Base-by-base conservation (phyloP, 768 basidiomycete genomes). In the Boletus huronensis region DNA sequence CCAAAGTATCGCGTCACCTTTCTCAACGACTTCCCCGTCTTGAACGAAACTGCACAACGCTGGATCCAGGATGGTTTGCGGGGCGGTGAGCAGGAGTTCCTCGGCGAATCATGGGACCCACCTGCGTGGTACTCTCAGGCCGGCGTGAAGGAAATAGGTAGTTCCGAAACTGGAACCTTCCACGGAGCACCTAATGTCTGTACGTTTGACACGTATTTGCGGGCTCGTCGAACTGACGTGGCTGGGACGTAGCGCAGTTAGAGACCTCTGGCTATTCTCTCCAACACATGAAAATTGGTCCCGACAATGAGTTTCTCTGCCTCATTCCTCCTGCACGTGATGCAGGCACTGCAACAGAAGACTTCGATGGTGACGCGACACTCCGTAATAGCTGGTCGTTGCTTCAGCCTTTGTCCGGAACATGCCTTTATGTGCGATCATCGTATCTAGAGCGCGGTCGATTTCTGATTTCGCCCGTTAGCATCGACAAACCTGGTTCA, bases 401-500 rank as follows among this genome's bases (percentile, higher is more conserved):
- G 47, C 79, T 94, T 25, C 84, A 88, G 61, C 87, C 90, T 29
- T 78, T 94, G 53, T 75, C 83, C 53, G 91, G 86, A 62, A 82
- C 79, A 54, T 94, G 92, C 72, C 82, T 94, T 71, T 93, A 93
- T 73, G 91, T 93, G 76, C 68, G 88, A 78, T 59, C 62, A 55
- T 63, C 63, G 66, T 67, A 66, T 60, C 65, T 66, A 61, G n/a
- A 54, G 45, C 53, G 40, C 41, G 50, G 51, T 64, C 58, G 58
- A 50, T 63, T 70, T 69, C 72, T 70, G 61, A 74, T 68, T 58
- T 54, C 43, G 46, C 65, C 55, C 61, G 50, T 58, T 74, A 93
- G 87, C 84, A 87, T 68, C 83, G 83, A 62, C 90, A 93, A 77
- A 84, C 87, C 36, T 97, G 94, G 94, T 98, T 98, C 77, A 98